These are phyloP conservation scores for Mycena latifolia DNA, from an alignment of 768 basidiomycete genomes.

Conservation along the genomic window DNA sequence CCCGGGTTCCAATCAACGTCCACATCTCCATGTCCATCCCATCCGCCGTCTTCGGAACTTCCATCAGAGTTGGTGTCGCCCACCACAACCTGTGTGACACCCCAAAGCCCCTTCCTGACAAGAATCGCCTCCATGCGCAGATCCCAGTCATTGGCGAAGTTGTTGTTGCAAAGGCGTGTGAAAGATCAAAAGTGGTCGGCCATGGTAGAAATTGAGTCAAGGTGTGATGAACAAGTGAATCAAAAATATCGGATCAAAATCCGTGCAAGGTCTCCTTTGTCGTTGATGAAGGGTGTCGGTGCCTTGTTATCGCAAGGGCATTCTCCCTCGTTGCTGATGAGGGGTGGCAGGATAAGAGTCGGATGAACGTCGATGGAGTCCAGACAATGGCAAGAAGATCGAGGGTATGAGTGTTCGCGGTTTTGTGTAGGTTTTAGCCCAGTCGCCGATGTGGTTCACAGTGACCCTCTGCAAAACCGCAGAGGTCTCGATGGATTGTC, in stretches of 20 bases:
- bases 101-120: background rate
- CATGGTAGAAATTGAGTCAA: background rate
- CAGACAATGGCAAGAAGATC: background rate
- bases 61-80: too few relatives aligned
- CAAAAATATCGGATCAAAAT: too few relatives aligned
- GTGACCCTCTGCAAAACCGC: too few relatives aligned
- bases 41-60: too few relatives aligned
- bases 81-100: background rate
- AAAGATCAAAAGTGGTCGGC: background rate
- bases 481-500: too few relatives aligned
- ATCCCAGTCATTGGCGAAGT: background rate
- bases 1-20: background rate
- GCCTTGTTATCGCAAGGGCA: background rate
- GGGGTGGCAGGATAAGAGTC: background rate
- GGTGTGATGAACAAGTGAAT: background rate
- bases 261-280: background rate
- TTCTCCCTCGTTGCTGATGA: background rate
- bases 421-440: background rate
- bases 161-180: background rate
- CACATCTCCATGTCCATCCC: too few relatives aligned
- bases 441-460: too few relatives aligned
- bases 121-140: background rate
- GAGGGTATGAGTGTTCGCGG: background rate
- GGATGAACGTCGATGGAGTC: background rate
- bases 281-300: slow-evolving; percentile 1